These are phyloP conservation scores for Chenopodium suecicum DNA, from an alignment of 148 eudicot genomes.

Conservation along the genomic window DNA sequence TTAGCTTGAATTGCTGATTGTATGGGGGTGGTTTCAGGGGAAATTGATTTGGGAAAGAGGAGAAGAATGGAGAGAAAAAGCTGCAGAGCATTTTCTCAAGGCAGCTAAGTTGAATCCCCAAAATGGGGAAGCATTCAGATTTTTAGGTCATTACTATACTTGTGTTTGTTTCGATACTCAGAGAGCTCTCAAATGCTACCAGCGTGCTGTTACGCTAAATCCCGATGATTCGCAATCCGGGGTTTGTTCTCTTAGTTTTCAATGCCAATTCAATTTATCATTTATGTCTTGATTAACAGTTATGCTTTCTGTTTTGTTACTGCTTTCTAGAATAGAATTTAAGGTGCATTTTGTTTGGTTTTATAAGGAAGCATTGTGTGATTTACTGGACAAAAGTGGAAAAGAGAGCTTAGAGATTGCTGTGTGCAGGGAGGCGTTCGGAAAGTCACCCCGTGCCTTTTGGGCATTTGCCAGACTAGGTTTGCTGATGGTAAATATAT, in stretches of 20 bases:
- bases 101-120: constrained; percentile 78
- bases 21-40: constrained; percentile 41
- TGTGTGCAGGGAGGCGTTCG: constrained; percentile 80
- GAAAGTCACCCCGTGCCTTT: constrained; percentile 86
- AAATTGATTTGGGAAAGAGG: constrained; percentile 68
- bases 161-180: constrained; percentile 48
- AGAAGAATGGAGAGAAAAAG: constrained; percentile 54
- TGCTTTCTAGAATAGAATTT: not conserved
- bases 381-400: constrained; percentile 69
- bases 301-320: not conserved
- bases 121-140: constrained; percentile 70
- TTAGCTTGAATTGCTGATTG: not conserved
- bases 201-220: constrained; percentile 72
- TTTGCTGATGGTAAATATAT: constrained; percentile 58
- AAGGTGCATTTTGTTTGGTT: not conserved
- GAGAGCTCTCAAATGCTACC: constrained; percentile 92
- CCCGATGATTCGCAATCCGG: constrained; percentile 79
- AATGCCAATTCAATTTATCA: not conserved
- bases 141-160: constrained; percentile 79
- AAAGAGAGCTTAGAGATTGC: constrained; percentile 81
- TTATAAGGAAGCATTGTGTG: constrained; percentile 71
- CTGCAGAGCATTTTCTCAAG: constrained; percentile 71
- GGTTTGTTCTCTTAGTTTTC: constrained; percentile 40
- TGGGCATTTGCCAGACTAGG: constrained; percentile 93
- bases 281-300: not conserved